Base-by-base conservation (phyloP, 1,139 yeast genomes). In the Yamadazyma pseudoaaseri region DNA sequence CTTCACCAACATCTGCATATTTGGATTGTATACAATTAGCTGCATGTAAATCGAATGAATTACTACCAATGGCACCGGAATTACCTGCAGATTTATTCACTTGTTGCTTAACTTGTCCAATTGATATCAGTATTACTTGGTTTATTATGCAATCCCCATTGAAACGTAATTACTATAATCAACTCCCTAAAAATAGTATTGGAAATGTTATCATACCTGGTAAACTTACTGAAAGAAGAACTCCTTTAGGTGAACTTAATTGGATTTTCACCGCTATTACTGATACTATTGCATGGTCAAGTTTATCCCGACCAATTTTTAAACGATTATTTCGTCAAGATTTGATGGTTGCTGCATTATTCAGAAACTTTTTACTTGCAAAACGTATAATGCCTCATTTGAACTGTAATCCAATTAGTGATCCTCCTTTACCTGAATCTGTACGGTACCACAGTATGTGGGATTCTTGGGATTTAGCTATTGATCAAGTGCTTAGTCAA, bases 181-280 rank as follows among this genome's bases (percentile, higher is more conserved):
- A 73, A 29, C 54, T 69, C 17, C 73, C 80, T 27, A 59, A 58
- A 36, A 73, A 76, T 39, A 67, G 76, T 22, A 69, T 69, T 24
- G 85, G 83, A 1, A 79, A 76, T 47, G 82, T 84, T 20, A 69
- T 75, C 13, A 83, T 89, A 15, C 97, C 97, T 0, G 98, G 98
- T 1, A 83, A 86, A 44, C 65, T 89, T 32, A 85, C 96, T 3
- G 97, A 92, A 54, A 73, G 98, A 50, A 70, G 96, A 45, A 94
- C 98, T 0, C 97, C 98, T 0, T 62, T 92, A 27, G 99, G 98
- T 16, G 98, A 94, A 56, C 70, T 92, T 39, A 89, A 89, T 54
- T 94, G 98, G 97, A 92, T 92, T 23, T 92, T 92, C 59, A 94
- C 97, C 1, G 97, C 98, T 3, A 89, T 92, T 26, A 92, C 98